Conservation (phyloP, 176 grass and related monocot genomes). For the Puccinellia tenuiflora region DNA sequence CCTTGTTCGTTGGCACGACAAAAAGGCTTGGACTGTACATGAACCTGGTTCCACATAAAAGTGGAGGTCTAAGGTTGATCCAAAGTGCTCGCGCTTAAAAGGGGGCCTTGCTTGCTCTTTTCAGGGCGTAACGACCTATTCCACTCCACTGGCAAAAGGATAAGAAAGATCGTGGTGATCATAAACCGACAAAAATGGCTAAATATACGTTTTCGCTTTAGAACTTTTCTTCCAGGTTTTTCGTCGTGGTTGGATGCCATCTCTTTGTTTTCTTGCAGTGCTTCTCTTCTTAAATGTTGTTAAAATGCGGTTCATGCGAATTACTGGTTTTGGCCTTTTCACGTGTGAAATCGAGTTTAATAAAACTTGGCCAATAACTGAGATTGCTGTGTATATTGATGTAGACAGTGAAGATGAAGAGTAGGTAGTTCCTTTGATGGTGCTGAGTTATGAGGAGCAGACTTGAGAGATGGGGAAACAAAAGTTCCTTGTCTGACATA, state of each 20-base stretch:
- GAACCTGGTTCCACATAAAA: conserved; percentile 9
- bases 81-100: background rate
- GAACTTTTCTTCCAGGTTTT: conserved; percentile 21
- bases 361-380: background rate
- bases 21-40: conserved; percentile 5
- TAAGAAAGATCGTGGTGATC: conserved; percentile 15
- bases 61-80: conserved; percentile 10
- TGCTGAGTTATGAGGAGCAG: conserved; percentile 3
- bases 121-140: conserved; percentile 7
- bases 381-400: background rate
- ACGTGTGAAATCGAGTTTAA: background rate
- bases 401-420: background rate
- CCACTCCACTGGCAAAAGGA: conserved; percentile 12
- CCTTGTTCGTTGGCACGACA: conserved; percentile 12
- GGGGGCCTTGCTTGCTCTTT: conserved; percentile 13
- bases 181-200: conserved; percentile 33
- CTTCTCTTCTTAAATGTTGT: background rate
- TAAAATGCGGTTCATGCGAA: background rate
- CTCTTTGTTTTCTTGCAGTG: conserved; percentile 25
- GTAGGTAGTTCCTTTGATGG: conserved; percentile 6
- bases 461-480: background rate
- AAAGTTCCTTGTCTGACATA: conserved; percentile 5
- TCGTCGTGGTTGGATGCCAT: conserved; percentile 10
- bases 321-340: background rate
- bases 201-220: background rate